Evolutionary conservation across 768 basidiomycete genomes (phyloP).

Genomic region (Boletus edulis): DNA sequence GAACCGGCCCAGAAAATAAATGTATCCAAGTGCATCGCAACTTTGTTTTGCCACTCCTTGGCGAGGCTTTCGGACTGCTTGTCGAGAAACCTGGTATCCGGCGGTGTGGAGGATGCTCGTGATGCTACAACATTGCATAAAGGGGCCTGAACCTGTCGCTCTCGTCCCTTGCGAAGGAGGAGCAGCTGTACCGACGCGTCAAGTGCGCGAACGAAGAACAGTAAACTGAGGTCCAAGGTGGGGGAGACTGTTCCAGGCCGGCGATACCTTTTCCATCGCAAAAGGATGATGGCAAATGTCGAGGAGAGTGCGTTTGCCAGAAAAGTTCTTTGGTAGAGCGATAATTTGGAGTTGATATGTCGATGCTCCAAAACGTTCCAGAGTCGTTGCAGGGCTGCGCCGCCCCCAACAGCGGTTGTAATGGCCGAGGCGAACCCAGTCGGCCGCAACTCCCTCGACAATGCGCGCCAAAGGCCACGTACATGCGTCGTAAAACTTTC

Average conservation of each 20-base stretch:
- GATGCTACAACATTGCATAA: background rate
- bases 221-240: constrained; percentile 66
- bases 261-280: constrained; percentile 46
- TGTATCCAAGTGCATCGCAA: constrained; percentile 58
- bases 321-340: constrained; percentile 52
- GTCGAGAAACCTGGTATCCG: background rate
- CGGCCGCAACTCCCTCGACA: constrained; percentile 55
- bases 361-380: constrained; percentile 33
- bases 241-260: constrained; percentile 37
- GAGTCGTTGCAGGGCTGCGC: constrained; percentile 48
- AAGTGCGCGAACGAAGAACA: constrained; percentile 66
- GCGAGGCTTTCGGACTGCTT: constrained; percentile 20
- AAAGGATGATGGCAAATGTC: constrained; percentile 50
- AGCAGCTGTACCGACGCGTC: constrained; percentile 58
- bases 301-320: constrained; percentile 57
- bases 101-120: background rate
- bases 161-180: constrained; percentile 34
- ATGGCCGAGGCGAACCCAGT: constrained; percentile 72
- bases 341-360: constrained; percentile 26
- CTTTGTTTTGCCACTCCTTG: constrained; percentile 29
- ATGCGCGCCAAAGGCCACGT: constrained; percentile 29
- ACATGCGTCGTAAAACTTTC: constrained; percentile 21
- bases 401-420: constrained; percentile 62
- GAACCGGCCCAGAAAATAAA: constrained; percentile 76
- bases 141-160: background rate